These are phyloP conservation scores for Arthromyces matolae DNA, from an alignment of 768 basidiomycete genomes.

Conservation along the genomic window DNA sequence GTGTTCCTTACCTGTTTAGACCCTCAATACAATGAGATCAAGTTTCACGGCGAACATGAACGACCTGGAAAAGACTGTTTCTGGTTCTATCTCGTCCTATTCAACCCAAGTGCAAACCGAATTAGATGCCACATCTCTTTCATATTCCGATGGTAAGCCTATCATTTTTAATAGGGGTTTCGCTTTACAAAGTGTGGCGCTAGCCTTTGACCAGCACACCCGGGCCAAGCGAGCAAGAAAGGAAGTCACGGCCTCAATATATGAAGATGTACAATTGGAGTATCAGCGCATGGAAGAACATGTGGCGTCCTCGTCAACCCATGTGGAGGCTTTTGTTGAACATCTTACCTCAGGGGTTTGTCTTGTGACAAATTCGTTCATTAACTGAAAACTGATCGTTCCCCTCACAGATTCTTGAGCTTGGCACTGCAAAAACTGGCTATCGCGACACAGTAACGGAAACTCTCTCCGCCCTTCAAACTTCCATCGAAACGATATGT, in stretches of 20 bases:
- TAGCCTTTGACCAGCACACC: conserved; percentile 60
- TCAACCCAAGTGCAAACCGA: conserved; percentile 49
- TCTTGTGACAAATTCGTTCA: too few species aligned
- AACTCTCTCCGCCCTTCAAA: conserved; percentile 46
- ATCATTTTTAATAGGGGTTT: too few species aligned
- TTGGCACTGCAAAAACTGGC: conserved; percentile 37
- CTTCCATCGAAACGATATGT: conserved; percentile 46
- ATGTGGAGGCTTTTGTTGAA: conserved; percentile 20
- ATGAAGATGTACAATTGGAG: conserved; percentile 47
- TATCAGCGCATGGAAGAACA: conserved; percentile 49
- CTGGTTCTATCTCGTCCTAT: conserved; percentile 47
- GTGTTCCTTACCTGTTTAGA: conserved; percentile 29
- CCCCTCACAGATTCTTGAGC: conserved; percentile 34
- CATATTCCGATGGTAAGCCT: conserved; percentile 42
- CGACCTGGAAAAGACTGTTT: conserved; percentile 40
- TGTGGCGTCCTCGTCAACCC: conserved; percentile 46
- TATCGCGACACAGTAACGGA: conserved; percentile 41
- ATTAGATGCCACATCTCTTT: conserved; percentile 38
- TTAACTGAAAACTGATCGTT: not conserved
- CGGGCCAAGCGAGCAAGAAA: conserved; percentile 66
- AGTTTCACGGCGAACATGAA: conserved; percentile 39
- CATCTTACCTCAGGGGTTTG: conserved; percentile 53
- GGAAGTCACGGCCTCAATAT: conserved; percentile 51
- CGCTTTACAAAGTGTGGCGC: not conserved
- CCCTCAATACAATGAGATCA: conserved; percentile 34